Percentiles rank a stretch among this genome's conserved stretches.
Evolutionary conservation across 805 yeast genomes (phyloP).

Genomic region (Starmerella etchellsii): DNA sequence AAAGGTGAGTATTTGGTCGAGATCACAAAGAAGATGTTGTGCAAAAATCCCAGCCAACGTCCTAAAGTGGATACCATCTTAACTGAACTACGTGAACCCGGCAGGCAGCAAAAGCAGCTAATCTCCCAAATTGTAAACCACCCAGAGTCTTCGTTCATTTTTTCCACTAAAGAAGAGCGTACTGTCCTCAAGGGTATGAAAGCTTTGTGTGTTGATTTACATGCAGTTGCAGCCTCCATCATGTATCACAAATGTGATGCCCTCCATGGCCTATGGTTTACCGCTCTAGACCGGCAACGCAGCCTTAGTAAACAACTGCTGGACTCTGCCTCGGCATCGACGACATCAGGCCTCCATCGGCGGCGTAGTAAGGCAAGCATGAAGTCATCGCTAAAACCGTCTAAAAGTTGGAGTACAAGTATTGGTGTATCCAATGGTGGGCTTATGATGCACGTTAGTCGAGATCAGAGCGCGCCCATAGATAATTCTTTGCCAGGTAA

Average conservation of each 20-base stretch:
- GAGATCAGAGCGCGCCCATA: not conserved
- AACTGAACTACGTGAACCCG: conserved; percentile 36
- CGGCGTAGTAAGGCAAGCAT: conserved; percentile 2
- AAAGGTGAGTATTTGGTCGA: conserved; percentile 33
- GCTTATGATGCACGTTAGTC: not conserved
- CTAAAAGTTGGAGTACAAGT: not conserved
- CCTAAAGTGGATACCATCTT: conserved; percentile 46
- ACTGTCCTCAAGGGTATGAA: conserved; percentile 20
- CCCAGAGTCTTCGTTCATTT: conserved; percentile 34
- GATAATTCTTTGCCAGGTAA: not conserved
- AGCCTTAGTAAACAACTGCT: not conserved
- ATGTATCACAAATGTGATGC: conserved; percentile 20
- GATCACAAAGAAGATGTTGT: conserved; percentile 42
- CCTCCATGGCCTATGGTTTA: conserved; percentile 23
- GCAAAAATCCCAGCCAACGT: conserved; percentile 53
- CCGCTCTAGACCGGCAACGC: conserved; percentile 19
- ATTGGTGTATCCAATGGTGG: not conserved
- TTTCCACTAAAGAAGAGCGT: conserved; percentile 17
- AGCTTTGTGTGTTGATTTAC: conserved; percentile 19
- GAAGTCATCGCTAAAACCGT: not conserved
- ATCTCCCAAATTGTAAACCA: conserved; percentile 18
- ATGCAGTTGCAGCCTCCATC: conserved; percentile 16
- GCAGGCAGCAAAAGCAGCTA: conserved; percentile 31
- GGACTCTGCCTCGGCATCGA: not conserved
- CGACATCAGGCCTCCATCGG: not conserved